Conservation (phyloP, 345 rosid genomes). For the Linum lewisii region DNA sequence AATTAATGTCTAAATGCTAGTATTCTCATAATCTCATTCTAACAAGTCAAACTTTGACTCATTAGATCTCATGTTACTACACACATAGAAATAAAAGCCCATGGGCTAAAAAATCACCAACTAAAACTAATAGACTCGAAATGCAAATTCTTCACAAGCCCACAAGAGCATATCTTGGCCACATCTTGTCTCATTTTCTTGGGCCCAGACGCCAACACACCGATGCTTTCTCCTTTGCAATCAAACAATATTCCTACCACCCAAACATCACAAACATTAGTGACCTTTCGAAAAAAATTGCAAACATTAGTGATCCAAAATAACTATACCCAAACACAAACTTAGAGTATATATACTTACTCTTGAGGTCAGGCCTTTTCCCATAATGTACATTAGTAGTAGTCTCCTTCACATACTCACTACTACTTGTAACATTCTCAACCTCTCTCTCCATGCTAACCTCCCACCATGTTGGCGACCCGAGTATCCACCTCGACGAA, state of each 20-base stretch:
- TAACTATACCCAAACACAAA: not conserved
- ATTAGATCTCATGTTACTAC: too few species aligned
- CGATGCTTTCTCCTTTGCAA: slow-evolving; percentile 16
- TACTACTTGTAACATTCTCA: slow-evolving; percentile 10
- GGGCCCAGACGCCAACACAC: slow-evolving; percentile 24
- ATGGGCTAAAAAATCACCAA: slow-evolving; percentile 12
- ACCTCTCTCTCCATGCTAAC: slow-evolving; percentile 2
- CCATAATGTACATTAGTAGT: slow-evolving; percentile 16
- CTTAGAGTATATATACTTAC: slow-evolving; percentile 6
- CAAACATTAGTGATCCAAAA: too few species aligned
- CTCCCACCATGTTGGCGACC: slow-evolving; percentile 6
- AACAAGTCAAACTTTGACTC: too few species aligned
- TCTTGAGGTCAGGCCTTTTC: slow-evolving; percentile 21
- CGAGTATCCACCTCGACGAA: too few species aligned
- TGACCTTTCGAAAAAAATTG: too few species aligned
- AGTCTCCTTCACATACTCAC: slow-evolving; percentile 4
- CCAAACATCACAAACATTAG: too few species aligned
- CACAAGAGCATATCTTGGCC: slow-evolving; percentile 18
- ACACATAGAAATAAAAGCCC: too few species aligned
- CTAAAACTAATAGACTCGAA: slow-evolving; percentile 24
- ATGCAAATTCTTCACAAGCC: slow-evolving; percentile 14
- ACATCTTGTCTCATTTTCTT: slow-evolving; percentile 22
- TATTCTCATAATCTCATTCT: too few species aligned
- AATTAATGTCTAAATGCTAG: too few species aligned
- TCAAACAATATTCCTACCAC: slow-evolving; percentile 18